Evolutionary conservation across 129 eudicot species (phyloP).

Genomic region (carrot (Daucus carota)): DNA sequence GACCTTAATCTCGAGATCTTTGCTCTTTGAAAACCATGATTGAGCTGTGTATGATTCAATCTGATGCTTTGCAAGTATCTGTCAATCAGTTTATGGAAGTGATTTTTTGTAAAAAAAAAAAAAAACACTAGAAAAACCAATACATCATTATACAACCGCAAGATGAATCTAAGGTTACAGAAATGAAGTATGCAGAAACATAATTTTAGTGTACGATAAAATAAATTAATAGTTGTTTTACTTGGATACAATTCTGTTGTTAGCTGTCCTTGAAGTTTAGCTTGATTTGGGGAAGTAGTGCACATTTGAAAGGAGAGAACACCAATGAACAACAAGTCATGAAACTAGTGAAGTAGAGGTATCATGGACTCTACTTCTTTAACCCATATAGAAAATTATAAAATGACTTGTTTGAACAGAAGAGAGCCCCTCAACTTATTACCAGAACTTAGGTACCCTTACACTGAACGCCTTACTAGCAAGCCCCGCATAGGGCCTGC

Average conservation of each 20-base stretch:
- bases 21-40: conserved; percentile 60
- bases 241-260: too few relatives aligned
- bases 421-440: too few relatives aligned
- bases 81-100: background rate
- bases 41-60: conserved; percentile 58
- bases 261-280: too few relatives aligned
- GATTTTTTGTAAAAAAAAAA: background rate
- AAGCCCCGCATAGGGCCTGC: too few relatives aligned
- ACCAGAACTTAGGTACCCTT: background rate
- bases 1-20: conserved; percentile 66
- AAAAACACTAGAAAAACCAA: background rate
- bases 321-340: background rate
- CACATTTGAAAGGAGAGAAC: background rate
- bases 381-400: background rate
- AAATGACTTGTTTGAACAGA: background rate
- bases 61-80: conserved; percentile 60
- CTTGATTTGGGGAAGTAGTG: background rate
- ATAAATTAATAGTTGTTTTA: background rate
- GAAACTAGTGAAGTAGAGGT: background rate
- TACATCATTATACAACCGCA: background rate
- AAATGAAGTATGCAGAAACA: background rate
- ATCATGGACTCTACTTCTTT: background rate
- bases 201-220: background rate
- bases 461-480: background rate
- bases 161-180: background rate